These are phyloP conservation scores for Begonia peltatifolia DNA, from an alignment of 306 rosid species.

Conservation along the genomic window DNA sequence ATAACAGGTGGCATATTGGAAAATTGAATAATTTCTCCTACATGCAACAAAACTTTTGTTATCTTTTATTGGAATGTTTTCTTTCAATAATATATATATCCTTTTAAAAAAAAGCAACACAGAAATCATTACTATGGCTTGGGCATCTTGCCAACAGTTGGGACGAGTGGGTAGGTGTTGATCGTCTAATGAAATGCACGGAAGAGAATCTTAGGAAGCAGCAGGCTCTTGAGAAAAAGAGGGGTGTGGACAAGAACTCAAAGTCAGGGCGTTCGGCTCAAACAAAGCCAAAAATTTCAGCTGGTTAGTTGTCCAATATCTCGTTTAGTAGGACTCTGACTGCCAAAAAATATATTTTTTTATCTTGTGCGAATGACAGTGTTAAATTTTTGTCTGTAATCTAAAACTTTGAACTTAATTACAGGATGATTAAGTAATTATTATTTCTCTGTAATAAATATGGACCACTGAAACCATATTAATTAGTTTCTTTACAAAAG, in stretches of 20 bases:
- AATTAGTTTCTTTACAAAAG: too few relatives aligned
- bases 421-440: background rate
- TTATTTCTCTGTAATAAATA: too few relatives aligned
- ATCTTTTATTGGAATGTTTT: slow-evolving; percentile 8
- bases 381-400: background rate
- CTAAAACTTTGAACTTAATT: background rate
- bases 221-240: slow-evolving; percentile 52
- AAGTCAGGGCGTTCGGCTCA: slow-evolving; percentile 64
- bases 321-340: background rate
- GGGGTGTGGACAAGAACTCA: slow-evolving; percentile 50
- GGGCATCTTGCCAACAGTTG: slow-evolving; percentile 87
- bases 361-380: background rate
- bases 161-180: slow-evolving; percentile 92
- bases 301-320: slow-evolving; percentile 28
- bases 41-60: slow-evolving; percentile 2
- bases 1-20: too few relatives aligned
- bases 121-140: slow-evolving; percentile 47
- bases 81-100: slow-evolving; percentile 28
- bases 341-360: background rate
- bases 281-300: slow-evolving; percentile 43
- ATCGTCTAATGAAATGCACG: slow-evolving; percentile 59
- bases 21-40: background rate
- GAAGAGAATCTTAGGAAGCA: slow-evolving; percentile 66
- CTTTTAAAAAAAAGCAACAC: slow-evolving; percentile 37
- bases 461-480: too few relatives aligned